A percentile compares a stretch with the other conserved stretches of the same genome.
These are phyloP conservation scores for Wickerhamiella spandovensis DNA, from an alignment of 805 yeast genomes.

Conservation along the genomic window DNA sequence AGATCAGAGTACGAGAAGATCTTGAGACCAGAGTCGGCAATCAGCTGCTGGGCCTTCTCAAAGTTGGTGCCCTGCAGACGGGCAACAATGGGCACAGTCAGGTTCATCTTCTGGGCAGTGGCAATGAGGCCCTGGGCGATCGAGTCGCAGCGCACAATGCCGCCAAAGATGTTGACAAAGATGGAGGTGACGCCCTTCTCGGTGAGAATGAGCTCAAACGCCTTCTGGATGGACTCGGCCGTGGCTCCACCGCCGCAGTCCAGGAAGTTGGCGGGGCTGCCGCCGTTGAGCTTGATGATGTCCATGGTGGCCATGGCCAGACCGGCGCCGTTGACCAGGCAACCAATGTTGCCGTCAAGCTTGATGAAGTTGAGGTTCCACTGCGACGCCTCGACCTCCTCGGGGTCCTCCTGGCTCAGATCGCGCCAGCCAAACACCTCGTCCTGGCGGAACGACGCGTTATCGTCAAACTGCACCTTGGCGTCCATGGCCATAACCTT, in stretches of 20 bases:
- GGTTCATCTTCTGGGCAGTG: conserved; percentile 82
- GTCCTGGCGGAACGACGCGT: conserved; percentile 86
- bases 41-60: conserved; percentile 75
- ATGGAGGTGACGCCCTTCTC: conserved; percentile 86
- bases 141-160: conserved; percentile 98
- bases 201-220: conserved; percentile 82
- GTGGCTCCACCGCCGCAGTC: conserved; percentile 99
- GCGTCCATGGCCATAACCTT: conserved; percentile 97
- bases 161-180: conserved; percentile 97
- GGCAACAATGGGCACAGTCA: conserved; percentile 89
- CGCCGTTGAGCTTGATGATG: conserved; percentile 94
- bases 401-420: conserved; percentile 92
- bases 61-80: conserved; percentile 98
- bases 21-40: conserved; percentile 79
- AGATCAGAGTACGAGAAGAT: conserved; percentile 83
- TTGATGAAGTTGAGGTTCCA: conserved; percentile 91
- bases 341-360: conserved; percentile 96
- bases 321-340: conserved; percentile 99
- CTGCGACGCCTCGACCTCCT: conserved; percentile 85
- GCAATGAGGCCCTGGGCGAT: conserved; percentile 96
- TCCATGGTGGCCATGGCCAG: conserved; percentile 99
- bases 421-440: conserved; percentile 97
- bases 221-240: conserved; percentile 94
- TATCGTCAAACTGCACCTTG: conserved; percentile 95
- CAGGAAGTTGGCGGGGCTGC: conserved; percentile 96